These are phyloP conservation scores for Arthrobotrys conoides DNA, from an alignment of 2,329 filamentous ascomycete genomes.

Conservation along the genomic window DNA sequence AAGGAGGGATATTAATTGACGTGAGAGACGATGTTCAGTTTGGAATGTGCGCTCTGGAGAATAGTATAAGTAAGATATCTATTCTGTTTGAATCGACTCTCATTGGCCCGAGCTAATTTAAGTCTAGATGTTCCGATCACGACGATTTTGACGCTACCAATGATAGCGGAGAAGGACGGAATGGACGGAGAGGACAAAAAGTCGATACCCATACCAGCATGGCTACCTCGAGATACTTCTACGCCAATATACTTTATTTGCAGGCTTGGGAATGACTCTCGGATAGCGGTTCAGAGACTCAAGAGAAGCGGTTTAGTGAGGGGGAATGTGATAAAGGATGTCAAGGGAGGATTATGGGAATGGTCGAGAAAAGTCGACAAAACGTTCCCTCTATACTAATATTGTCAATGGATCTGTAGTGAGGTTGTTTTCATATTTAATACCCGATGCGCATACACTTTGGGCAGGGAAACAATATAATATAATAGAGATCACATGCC, in stretches of 20 bases:
- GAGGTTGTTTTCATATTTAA: not conserved
- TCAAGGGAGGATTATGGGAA: slow-evolving; percentile 78
- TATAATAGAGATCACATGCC: not conserved
- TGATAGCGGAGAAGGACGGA: slow-evolving; percentile 15
- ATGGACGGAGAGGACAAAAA: slow-evolving; percentile 12
- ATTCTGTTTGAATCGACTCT: slow-evolving; percentile 6
- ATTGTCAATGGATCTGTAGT: not conserved
- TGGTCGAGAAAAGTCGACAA: slow-evolving; percentile 80
- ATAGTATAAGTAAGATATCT: slow-evolving; percentile 74
- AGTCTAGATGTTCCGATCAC: slow-evolving; percentile 51
- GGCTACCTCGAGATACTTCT: slow-evolving; percentile 67
- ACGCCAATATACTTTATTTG: slow-evolving; percentile 80
- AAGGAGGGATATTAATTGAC: slow-evolving; percentile 78
- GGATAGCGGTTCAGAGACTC: slow-evolving; percentile 77
- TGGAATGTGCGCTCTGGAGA: slow-evolving; percentile 81
- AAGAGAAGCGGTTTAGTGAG: slow-evolving; percentile 71
- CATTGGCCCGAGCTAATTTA: slow-evolving; percentile 20
- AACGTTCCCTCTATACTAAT: slow-evolving; percentile 73
- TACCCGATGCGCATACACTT: not conserved
- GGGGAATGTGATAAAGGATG: slow-evolving; percentile 76
- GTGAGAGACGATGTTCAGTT: slow-evolving; percentile 89
- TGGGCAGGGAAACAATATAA: no score
- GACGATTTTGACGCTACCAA: slow-evolving; percentile 47
- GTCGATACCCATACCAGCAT: slow-evolving; percentile 62
- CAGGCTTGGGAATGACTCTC: slow-evolving; percentile 83